Evolutionary conservation across 352 stramenopile species (phyloP).

Genomic region (Pythium chondricola): DNA sequence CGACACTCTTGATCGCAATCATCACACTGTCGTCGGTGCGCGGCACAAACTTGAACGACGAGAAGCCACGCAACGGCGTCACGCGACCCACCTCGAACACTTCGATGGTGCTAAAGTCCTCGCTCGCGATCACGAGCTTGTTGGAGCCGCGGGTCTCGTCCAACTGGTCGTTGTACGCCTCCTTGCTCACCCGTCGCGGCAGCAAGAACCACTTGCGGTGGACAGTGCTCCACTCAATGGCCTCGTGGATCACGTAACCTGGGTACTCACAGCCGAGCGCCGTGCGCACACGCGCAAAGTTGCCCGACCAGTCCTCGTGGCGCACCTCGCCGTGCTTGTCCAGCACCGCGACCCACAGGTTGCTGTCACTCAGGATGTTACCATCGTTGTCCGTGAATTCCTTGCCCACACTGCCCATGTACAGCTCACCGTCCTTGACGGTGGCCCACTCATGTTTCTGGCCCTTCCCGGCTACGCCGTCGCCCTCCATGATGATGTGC

Average conservation of each 20-base stretch:
- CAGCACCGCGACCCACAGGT: slow-evolving; percentile 95
- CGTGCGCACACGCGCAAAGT: slow-evolving; percentile 92
- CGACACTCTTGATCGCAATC: slow-evolving; percentile 91
- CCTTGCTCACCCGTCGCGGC: slow-evolving; percentile 91
- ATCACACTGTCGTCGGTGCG: slow-evolving; percentile 87
- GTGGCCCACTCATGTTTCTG: slow-evolving; percentile 99
- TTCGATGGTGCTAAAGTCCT: slow-evolving; percentile 85
- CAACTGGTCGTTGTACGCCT: slow-evolving; percentile 93
- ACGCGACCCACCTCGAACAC: slow-evolving; percentile 79
- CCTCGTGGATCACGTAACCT: slow-evolving; percentile 97
- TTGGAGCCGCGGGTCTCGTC: slow-evolving; percentile 93
- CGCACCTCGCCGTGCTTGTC: slow-evolving; percentile 69
- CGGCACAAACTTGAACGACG: slow-evolving; percentile 93
- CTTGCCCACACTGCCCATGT: slow-evolving; percentile 95
- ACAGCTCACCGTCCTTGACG: slow-evolving; percentile 97
- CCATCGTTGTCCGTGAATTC: slow-evolving; percentile 91
- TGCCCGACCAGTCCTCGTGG: slow-evolving; percentile 92
- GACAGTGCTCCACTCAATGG: slow-evolving; percentile 93
- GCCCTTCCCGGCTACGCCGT: slow-evolving; percentile 94
- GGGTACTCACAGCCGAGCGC: slow-evolving; percentile 86
- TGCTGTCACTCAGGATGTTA: slow-evolving; percentile 92
- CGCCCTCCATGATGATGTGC: slow-evolving; percentile 96
- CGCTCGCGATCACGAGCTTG: slow-evolving; percentile 84
- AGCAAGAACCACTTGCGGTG: slow-evolving; percentile 97
- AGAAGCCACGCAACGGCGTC: slow-evolving; percentile 88